These are phyloP conservation scores for Biancaea sappan DNA, from an alignment of 306 rosid species.

Conservation along the genomic window DNA sequence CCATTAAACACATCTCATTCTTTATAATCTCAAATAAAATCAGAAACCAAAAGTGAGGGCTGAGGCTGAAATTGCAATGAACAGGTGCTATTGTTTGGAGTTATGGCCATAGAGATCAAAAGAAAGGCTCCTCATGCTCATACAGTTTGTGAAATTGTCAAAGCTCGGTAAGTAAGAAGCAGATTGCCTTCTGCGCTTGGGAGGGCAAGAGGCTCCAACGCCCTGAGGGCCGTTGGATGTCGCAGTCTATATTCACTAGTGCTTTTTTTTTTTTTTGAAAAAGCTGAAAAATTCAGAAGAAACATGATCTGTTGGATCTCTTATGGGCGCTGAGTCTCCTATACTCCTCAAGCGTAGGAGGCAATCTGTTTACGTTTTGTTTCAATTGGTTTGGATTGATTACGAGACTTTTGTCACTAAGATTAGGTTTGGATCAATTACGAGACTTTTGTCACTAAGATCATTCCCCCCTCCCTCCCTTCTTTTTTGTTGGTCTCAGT, in stretches of 20 bases:
- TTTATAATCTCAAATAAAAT: not conserved
- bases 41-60: conserved; percentile 18
- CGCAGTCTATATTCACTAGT: no score
- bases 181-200: no score
- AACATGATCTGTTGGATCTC: no score
- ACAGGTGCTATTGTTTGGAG: conserved; percentile 86
- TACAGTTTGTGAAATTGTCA: conserved; percentile 91
- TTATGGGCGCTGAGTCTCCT: no score
- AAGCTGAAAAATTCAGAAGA: no score
- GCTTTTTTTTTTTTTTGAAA: no score
- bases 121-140: conserved; percentile 97
- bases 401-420: conserved; percentile 7
- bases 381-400: not conserved
- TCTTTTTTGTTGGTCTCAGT: conserved; percentile 48
- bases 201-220: no score
- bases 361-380: no score
- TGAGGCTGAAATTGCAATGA: conserved; percentile 12
- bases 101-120: conserved; percentile 97
- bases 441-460: conserved; percentile 10
- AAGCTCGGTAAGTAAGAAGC: conserved; percentile 93
- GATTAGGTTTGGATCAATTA: not conserved
- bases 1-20: not conserved
- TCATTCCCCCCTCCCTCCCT: no score
- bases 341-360: no score
- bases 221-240: no score